phyloP scores from a whole-genome alignment of 805 yeast genomes.

The Kodamaea restingae region DNA sequence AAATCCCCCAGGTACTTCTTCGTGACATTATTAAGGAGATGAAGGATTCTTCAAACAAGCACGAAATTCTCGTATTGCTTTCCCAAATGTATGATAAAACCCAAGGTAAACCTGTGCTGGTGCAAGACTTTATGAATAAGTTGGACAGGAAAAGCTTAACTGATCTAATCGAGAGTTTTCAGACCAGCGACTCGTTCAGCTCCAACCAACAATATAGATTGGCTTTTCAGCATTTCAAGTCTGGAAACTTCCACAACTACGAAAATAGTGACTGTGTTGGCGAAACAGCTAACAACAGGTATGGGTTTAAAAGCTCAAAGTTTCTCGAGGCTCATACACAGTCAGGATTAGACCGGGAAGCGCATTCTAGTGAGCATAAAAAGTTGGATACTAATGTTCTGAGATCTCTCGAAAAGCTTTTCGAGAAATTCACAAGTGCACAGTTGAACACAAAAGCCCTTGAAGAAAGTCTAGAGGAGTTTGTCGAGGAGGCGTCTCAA shows the following conservation, averaged over 20 bases:
- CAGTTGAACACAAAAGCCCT: background rate
- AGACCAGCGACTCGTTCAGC: constrained; percentile 18
- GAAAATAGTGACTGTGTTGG: constrained; percentile 26
- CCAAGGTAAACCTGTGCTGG: constrained; percentile 11
- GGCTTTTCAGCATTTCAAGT: constrained; percentile 23
- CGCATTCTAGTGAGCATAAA: no score
- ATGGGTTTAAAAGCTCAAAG: constrained; percentile 1
- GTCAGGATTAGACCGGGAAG: no score
- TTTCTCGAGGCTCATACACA: no score
- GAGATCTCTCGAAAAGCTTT: no score
- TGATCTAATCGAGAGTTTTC: constrained; percentile 11
- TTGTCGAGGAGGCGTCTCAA: background rate
- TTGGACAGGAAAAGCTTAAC: constrained; percentile 12
- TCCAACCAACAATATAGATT: constrained; percentile 21
- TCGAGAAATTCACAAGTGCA: constrained; percentile 3
- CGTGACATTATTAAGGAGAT: constrained; percentile 18
- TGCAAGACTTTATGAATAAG: constrained; percentile 14
- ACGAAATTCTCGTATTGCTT: constrained; percentile 18
- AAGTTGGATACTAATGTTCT: no score
- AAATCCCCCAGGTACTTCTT: constrained; percentile 9
- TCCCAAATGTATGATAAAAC: constrained; percentile 8
- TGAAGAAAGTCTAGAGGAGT: background rate
- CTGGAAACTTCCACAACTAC: constrained; percentile 32
- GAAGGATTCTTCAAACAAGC: constrained; percentile 14
- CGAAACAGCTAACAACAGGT: constrained; percentile 14